Base-by-base conservation (phyloP, 2,329 filamentous ascomycete species). In the Camillea tinctor region DNA sequence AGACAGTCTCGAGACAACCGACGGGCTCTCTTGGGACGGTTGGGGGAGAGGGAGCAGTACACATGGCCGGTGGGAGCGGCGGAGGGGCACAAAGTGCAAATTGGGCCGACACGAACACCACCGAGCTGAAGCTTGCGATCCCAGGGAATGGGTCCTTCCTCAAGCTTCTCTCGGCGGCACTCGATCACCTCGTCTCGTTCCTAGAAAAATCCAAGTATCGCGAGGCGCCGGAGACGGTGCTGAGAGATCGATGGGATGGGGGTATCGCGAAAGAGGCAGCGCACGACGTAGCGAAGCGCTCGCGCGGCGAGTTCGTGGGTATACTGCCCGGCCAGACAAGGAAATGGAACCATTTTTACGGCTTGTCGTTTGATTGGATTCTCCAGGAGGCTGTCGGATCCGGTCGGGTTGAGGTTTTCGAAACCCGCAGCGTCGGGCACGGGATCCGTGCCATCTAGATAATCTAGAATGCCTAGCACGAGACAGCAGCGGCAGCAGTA, bases 231-330 rank as follows among this genome's bases (percentile, higher is more conserved):
- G 81, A 89, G 72, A 76, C 77, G 48, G 75, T 86, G 65, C 76
- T 93, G 48, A 79, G 80, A 48, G 88, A 92, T 73, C 82, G 86
- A 55, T 93, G 90, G 85, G 86, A 92, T 64, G 89, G 88, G 13
- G 88, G 87, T 3, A 75, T 84, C n/a, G 75, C 76, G 1, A 74
- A 70, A 13, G 77, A 80, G 20, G 80, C 81, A 26, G 72, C 77
- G 20, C 77, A 76, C 26, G 72, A 76, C 60, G 79, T 79, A 19
- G 71, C 67, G 5, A 86, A 83, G 74, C 79, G 77, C 60, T 75
- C 77, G 19, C 75, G 86, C 57, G 82, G 84, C 1, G 84, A 87
- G 67, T 85, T 82, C 66, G 73, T 72, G 5, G 86, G 85, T 6
- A 78, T 88, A 2, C 68, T 86, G 49, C 83, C 85, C 0, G 86